A percentile compares a stretch with the other conserved stretches of the same genome.
These are phyloP conservation scores for Microstegium vimineum DNA, from an alignment of 176 grass and related monocot species.

Conservation along the genomic window DNA sequence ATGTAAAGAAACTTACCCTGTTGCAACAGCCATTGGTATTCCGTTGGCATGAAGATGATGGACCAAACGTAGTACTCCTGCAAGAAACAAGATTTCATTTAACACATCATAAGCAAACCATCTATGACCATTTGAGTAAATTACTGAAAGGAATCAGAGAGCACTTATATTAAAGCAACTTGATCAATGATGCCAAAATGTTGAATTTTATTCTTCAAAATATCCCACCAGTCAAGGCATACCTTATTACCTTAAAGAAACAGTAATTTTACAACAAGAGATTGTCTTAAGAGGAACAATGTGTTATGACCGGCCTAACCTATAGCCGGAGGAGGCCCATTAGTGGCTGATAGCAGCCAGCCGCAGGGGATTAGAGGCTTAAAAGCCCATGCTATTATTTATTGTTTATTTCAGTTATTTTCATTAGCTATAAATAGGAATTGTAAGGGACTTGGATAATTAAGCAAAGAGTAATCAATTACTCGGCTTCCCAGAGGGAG, in stretches of 20 bases:
- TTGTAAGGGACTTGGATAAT: too few relatives aligned
- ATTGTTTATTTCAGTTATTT: too few relatives aligned
- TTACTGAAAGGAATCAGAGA: not conserved
- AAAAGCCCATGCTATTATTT: too few relatives aligned
- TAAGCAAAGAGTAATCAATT: too few relatives aligned
- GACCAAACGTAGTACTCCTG: constrained; percentile 65
- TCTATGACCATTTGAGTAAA: not conserved
- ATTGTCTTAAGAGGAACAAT: not conserved
- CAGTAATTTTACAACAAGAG: not conserved
- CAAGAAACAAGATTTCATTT: constrained; percentile 18
- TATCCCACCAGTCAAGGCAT: not conserved
- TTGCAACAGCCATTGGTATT: constrained; percentile 80
- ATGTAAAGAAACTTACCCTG: constrained; percentile 48
- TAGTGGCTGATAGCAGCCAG: too few relatives aligned
- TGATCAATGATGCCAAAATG: not conserved
- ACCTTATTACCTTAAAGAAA: not conserved
- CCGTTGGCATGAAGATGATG: constrained; percentile 70
- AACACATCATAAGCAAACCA: not conserved
- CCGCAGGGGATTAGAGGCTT: too few relatives aligned
- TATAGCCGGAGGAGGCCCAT: too few relatives aligned
- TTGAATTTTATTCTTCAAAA: not conserved
- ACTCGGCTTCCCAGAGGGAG: too few relatives aligned
- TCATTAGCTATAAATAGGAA: too few relatives aligned
- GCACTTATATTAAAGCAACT: not conserved
- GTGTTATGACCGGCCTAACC: too few relatives aligned